Conservation (phyloP, 2,329 filamentous ascomycete species). For the Pseudocercospora macadamiae region DNA sequence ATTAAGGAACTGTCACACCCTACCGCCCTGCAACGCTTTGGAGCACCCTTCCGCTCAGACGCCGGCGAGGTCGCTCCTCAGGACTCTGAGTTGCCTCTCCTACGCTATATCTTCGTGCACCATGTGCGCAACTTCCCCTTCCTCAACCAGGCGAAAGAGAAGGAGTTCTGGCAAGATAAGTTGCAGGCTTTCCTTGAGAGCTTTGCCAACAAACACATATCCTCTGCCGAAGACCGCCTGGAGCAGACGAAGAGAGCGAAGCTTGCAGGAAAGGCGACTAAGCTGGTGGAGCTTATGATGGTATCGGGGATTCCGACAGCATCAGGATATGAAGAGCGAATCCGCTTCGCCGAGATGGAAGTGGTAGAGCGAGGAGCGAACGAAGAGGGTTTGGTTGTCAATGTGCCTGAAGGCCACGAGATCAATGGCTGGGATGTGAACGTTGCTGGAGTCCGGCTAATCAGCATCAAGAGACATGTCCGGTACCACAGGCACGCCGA, state of each 20-base stretch:
- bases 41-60: conserved; percentile 91
- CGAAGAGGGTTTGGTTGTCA: conserved; percentile 83
- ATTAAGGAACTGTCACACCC: conserved; percentile 92
- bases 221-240: conserved; percentile 90
- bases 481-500: conserved; percentile 91
- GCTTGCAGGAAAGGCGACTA: conserved; percentile 87
- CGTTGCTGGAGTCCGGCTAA: conserved; percentile 83
- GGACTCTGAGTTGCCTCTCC: conserved; percentile 89
- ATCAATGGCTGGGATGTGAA: conserved; percentile 98
- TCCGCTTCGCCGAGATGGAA: conserved; percentile 94
- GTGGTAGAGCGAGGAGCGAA: conserved; percentile 93
- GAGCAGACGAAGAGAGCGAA: conserved; percentile 96
- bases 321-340: conserved; percentile 95
- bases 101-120: conserved; percentile 96
- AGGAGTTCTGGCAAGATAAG: conserved; percentile 99
- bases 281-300: conserved; percentile 99
- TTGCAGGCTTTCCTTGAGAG: conserved; percentile 95
- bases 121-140: conserved; percentile 98
- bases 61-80: conserved; percentile 89
- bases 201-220: conserved; percentile 96
- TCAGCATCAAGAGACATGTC: conserved; percentile 80
- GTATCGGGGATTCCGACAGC: conserved; percentile 94
- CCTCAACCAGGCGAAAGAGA: conserved; percentile 92
- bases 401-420: conserved; percentile 85
- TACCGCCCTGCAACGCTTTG: conserved; percentile 91